Evolutionary conservation across 192 early-diverging fungal species (phyloP).

Genomic region (Oehlia diaphana): DNA sequence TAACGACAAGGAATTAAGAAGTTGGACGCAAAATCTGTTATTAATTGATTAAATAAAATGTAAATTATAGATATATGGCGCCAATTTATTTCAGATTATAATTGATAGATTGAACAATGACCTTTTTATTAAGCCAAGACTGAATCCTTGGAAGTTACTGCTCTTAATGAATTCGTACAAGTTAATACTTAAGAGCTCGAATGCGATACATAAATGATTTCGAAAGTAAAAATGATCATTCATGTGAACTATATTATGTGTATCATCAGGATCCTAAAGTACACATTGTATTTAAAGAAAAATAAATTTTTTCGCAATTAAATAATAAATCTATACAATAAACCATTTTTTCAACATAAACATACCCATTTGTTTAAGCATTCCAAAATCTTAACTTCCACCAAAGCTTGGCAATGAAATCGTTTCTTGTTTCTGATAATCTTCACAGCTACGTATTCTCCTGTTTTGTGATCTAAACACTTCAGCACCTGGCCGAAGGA

Average conservation of each 20-base stretch:
- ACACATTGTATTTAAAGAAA: neutral
- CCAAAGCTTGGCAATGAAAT: slow-evolving; percentile 92
- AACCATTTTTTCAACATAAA: neutral
- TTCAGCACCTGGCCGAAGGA: slow-evolving; percentile 95
- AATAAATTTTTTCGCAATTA: no score
- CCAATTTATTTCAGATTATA: neutral
- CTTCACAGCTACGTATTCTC: slow-evolving; percentile 85
- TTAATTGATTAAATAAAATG: slow-evolving; percentile 37
- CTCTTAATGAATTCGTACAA: slow-evolving; percentile 97
- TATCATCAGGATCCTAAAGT: slow-evolving; percentile 74
- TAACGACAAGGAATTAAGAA: slow-evolving; percentile 79
- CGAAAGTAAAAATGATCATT: slow-evolving; percentile 91
- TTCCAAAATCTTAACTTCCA: slow-evolving; percentile 94
- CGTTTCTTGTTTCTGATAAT: slow-evolving; percentile 95
- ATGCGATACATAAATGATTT: slow-evolving; percentile 92
- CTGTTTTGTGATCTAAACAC: slow-evolving; percentile 92
- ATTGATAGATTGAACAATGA: slow-evolving; percentile 20
- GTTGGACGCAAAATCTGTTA: slow-evolving; percentile 73
- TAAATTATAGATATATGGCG: neutral
- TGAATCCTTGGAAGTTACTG: slow-evolving; percentile 87
- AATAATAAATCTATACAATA: no score
- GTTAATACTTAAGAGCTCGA: slow-evolving; percentile 92
- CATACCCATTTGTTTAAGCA: slow-evolving; percentile 76
- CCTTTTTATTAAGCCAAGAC: slow-evolving; percentile 69
- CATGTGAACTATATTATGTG: slow-evolving; percentile 84